Percentiles rank a stretch among this genome's conserved stretches.
Conservation (phyloP, 441 rosid species). For the Pelargonium fulgidum region DNA sequence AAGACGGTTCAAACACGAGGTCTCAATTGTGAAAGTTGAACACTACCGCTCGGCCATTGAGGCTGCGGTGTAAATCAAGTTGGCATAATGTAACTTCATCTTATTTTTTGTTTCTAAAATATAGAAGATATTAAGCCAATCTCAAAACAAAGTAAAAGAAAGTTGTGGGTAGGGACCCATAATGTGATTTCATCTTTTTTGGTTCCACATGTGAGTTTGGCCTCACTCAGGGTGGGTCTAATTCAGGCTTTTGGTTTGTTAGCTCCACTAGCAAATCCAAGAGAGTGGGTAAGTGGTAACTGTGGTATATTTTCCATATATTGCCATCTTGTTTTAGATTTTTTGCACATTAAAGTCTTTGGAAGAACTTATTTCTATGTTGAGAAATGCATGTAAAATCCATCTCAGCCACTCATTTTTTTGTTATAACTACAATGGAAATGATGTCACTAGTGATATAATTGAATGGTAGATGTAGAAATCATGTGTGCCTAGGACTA, state of each 20-base stretch:
- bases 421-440: constrained; percentile 1
- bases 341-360: background rate
- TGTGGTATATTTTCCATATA: constrained; percentile 2
- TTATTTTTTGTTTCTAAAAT: too few species aligned
- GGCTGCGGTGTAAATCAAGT: too few species aligned
- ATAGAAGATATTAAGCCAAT: constrained; percentile 1
- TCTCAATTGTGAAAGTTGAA: too few species aligned
- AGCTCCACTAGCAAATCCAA: constrained; percentile 12
- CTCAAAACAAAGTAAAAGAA: background rate
- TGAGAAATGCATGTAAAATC: constrained; percentile 9
- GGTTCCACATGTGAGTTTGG: constrained; percentile 3
- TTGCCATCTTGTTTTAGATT: constrained; percentile 1
- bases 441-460: constrained; percentile 3
- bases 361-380: background rate
- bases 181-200: constrained; percentile 9
- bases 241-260: constrained; percentile 6
- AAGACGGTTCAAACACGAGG: too few species aligned
- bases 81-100: too few species aligned
- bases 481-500: background rate
- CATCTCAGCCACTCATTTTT: constrained; percentile 6
- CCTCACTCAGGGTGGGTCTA: constrained; percentile 9
- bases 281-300: background rate
- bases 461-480: background rate
- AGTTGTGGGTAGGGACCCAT: constrained; percentile 8
- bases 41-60: too few species aligned